Evolutionary conservation across 106 monocot genomes (phyloP), one percentile per base, ranked within the genome.

Genomic region (Dioscorea alata): DNA sequence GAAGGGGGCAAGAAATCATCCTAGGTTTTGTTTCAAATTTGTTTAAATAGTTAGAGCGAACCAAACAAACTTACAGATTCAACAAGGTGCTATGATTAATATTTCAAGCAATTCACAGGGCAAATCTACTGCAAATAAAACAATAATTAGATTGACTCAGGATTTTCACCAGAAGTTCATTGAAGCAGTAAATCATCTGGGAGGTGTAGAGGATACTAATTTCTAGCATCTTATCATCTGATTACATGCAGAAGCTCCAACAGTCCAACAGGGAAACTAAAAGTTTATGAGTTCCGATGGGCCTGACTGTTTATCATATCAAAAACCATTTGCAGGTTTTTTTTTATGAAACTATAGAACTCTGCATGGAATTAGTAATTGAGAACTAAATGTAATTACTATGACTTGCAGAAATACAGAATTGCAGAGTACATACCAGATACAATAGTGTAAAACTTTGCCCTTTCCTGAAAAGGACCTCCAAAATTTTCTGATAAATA

Each of bases 281-380:
- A 88, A 79, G 52, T 65, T 81, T 75, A 88, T 88, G 88, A 74
- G 78, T n/a, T 73, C 65, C 10, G 73, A 79, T 21, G 84, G 76
- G 35, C 64, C 64, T 88, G 65, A 88, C 88, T 2, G 82, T 88
- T 53, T 84, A 68, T 54, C 88, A 88, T 74, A 70, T 88, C 59
- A 88, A 88, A 67, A 88, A 84, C 35, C 88, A 88, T 76, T 74
- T 88, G 63, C 88, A 88, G 88, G 84, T 88, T 75, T 3, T 59
- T 16, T 21, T 57, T 35, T 10, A 24, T 5, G 18, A 2, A 16
- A 54, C 19, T 14, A 54, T 54, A 54, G 18, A 16, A 18, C 54
- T 54, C 54, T 54, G 10, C 2, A 8, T 21, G 8, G 22, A 32
- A 4, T 33, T 62, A 48, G 15, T 49, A 20, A 21, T 65, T 13